Conservation (phyloP, 2,329 filamentous ascomycete species). For the Zopfia rhizophila region DNA sequence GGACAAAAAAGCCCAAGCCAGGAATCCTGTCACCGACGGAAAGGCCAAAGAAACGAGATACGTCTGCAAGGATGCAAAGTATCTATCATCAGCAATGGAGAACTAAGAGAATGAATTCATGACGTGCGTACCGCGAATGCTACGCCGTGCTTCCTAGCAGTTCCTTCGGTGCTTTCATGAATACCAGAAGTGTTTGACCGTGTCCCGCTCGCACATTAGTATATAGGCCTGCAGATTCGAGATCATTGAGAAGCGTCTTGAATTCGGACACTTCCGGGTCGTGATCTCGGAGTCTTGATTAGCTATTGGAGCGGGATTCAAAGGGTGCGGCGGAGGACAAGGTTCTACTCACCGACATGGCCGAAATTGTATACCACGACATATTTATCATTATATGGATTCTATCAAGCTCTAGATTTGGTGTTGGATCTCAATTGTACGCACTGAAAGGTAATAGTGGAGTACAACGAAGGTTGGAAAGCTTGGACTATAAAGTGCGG, state of each 20-base stretch:
- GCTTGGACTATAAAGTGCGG: too few relatives aligned
- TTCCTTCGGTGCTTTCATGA: constrained; percentile 42
- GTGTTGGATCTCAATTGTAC: too few relatives aligned
- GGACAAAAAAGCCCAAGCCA: constrained; percentile 42
- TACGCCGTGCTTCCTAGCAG: constrained; percentile 44
- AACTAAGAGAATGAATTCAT: not conserved
- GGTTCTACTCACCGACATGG: constrained; percentile 32
- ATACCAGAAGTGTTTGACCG: constrained; percentile 40
- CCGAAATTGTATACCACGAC: constrained; percentile 44
- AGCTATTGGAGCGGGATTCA: constrained; percentile 13
- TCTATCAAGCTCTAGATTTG: too few relatives aligned
- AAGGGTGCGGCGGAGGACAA: not conserved
- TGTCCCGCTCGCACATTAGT: constrained; percentile 45
- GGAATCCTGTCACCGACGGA: constrained; percentile 40
- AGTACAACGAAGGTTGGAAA: too few relatives aligned
- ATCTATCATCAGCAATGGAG: constrained; percentile 5
- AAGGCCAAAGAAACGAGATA: constrained; percentile 45
- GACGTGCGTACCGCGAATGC: constrained; percentile 36
- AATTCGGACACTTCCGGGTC: too few relatives aligned
- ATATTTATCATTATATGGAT: constrained; percentile 48
- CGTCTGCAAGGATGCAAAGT: constrained; percentile 48
- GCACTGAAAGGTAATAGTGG: too few relatives aligned
- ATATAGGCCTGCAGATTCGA: constrained; percentile 40
- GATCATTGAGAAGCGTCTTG: constrained; percentile 31
- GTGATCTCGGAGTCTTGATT: constrained; percentile 31